phyloP scores from a whole-genome alignment of 129 eudicot species.

The Tagetes erecta region DNA sequence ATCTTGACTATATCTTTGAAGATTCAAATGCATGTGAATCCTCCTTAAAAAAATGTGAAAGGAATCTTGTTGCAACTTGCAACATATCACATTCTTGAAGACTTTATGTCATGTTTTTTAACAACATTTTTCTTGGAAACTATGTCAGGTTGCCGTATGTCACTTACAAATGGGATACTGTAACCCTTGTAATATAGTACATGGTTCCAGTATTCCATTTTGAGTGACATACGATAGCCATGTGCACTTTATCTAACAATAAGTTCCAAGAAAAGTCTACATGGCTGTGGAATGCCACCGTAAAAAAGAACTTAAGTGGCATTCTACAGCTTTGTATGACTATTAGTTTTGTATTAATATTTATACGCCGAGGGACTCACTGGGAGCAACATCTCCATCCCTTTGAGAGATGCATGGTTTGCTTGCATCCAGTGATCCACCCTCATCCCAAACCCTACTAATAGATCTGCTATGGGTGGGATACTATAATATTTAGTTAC shows the following conservation, averaged over 20 bases:
- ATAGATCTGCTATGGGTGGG: too few relatives aligned
- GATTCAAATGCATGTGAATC: conserved; percentile 28
- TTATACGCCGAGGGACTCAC: neutral
- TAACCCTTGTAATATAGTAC: neutral
- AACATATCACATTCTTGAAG: neutral
- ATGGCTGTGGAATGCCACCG: neutral
- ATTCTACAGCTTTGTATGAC: neutral
- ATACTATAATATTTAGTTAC: neutral
- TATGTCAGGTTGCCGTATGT: neutral
- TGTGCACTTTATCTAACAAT: neutral
- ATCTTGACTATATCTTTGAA: conserved; percentile 37
- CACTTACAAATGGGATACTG: neutral
- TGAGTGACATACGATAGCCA: neutral
- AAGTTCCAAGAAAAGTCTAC: conserved; percentile 2
- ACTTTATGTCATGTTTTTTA: neutral
- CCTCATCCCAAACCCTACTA: too few relatives aligned
- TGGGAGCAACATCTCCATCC: too few relatives aligned
- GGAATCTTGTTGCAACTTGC: conserved; percentile 24
- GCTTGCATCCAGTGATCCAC: too few relatives aligned
- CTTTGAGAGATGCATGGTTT: too few relatives aligned
- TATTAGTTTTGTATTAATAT: neutral
- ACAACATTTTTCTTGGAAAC: neutral
- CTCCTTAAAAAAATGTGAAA: conserved; percentile 26
- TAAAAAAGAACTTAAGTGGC: neutral
- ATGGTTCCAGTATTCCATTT: neutral